Base-by-base conservation (phyloP, 768 basidiomycete genomes). In the Psilocybe subaeruginosa region DNA sequence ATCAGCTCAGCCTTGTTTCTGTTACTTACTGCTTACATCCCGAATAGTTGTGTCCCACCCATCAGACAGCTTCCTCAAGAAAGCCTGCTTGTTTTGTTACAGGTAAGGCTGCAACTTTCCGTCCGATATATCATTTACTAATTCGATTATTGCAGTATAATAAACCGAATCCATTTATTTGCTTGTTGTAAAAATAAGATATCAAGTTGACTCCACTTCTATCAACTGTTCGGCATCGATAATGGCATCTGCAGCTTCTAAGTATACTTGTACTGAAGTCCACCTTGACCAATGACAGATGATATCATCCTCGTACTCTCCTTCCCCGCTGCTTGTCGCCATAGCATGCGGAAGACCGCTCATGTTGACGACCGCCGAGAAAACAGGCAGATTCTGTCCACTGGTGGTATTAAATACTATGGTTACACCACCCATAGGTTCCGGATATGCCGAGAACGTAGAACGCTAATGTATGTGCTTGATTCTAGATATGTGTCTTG, bases 21-120 rank as follows among this genome's bases (percentile, higher is more conserved):
- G 60, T 55, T 41, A 14, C 51, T 47, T 51, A 43, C 47, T 66
- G 19, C 33, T 12, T 55, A 43, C 29, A 33, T 19, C 39, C 46
- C 47, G 45, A 54, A 43, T 48, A 56, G 66, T 58, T 61, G 60
- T 56, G 45, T 58, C 55, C 61, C 58, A 41, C 41, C 45, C 48
- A 54, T 59, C 57, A 59, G 63, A 51, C 66, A 58, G 58, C 52
- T 49, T 64, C 67, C 54, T 79, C 79, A 80, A 79, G 79, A 80
- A 78, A 78, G 73, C 76, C 68, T 76, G 70, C 74, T 73, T 73
- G 72, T 76, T 69, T 47, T 70, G 41, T 74, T 69, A 58, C 71
- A 74, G 73, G 79, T 79, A 64, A 60, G 61, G 7, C n/a, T 12
- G n/a, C 6, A 14, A n/a, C 41, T 5, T 43, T 43, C 41, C 41